Evolutionary conservation across 2,329 filamentous ascomycete species (phyloP), one percentile per base, ranked within the genome.

Genomic region (Pseudocercospora vitis): DNA sequence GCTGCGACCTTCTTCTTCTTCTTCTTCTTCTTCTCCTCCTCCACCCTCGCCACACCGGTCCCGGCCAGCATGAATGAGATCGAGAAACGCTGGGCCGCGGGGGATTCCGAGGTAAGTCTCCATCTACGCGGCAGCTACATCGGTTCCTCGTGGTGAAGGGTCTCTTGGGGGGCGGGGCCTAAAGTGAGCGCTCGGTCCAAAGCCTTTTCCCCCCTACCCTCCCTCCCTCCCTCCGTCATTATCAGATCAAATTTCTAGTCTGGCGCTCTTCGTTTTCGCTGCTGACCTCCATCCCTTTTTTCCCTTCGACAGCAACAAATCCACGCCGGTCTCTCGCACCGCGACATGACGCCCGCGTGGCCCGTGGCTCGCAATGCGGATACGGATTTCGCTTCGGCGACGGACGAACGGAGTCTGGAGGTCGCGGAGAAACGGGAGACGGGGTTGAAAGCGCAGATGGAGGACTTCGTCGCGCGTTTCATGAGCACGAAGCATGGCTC

Each of bases 81-180:
- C 28, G 63, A 68, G 56, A 50, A 56, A 16, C 53, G 63, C 14
- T 68, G 64, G 65, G 57, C 57, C 7, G 50, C 56, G 16, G 65
- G 64, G 21, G 48, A 63, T 33, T 59, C 62, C 47, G 65, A 68
- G 47, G 64, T 68, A 63, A 45, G 59, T 57, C 9, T 39, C 31
- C 12, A 29, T 39, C 12, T 31, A n/a, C n/a, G n/a, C n/a, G n/a
- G n/a, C n/a, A n/a, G n/a, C n/a, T n/a, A n/a, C n/a, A n/a, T n/a
- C n/a, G n/a, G n/a, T n/a, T n/a, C n/a, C n/a, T n/a, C n/a, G n/a
- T n/a, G n/a, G n/a, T n/a, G n/a, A n/a, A n/a, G n/a, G n/a, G n/a
- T n/a, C n/a, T n/a, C n/a, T n/a, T n/a, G n/a, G n/a, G n/a, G n/a
- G n/a, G n/a, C n/a, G n/a, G n/a, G n/a, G n/a, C n/a, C n/a, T n/a